Conservation (phyloP, 2,329 filamentous ascomycete genomes). For the Periconia sp. region DNA sequence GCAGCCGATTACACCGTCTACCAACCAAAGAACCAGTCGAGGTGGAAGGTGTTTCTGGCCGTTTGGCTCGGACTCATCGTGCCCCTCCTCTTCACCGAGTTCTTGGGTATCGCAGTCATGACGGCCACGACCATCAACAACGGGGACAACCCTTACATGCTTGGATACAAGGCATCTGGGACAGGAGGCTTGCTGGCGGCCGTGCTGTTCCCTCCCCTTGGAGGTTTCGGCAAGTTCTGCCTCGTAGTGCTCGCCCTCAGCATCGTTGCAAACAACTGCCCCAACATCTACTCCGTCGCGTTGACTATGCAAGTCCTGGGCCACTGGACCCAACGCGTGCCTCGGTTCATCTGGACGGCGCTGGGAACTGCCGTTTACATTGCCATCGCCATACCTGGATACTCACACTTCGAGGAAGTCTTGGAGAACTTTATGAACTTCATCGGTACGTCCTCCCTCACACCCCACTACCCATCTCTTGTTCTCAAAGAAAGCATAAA, state of each 20-base stretch:
- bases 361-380: conserved; percentile 65
- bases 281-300: conserved; percentile 67
- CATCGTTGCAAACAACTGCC: conserved; percentile 71
- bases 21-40: conserved; percentile 64
- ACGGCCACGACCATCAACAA: conserved; percentile 62
- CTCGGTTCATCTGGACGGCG: conserved; percentile 68
- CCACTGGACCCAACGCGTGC: conserved; percentile 60
- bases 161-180: conserved; percentile 58
- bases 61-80: conserved; percentile 71
- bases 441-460: conserved; percentile 19
- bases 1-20: conserved; percentile 82
- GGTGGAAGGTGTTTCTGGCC: conserved; percentile 66
- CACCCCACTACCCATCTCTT: background rate
- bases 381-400: conserved; percentile 70
- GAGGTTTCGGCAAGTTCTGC: conserved; percentile 73
- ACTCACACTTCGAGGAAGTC: conserved; percentile 63
- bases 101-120: conserved; percentile 70
- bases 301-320: conserved; percentile 68
- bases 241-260: conserved; percentile 66
- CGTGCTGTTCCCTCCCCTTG: conserved; percentile 64
- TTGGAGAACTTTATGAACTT: conserved; percentile 69
- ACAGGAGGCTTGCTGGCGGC: conserved; percentile 69
- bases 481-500: background rate
- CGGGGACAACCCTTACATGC: conserved; percentile 56
- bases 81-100: conserved; percentile 72